Evolutionary conservation across 352 stramenopile species (phyloP).

Genomic region (Pythium scleroteichum): DNA sequence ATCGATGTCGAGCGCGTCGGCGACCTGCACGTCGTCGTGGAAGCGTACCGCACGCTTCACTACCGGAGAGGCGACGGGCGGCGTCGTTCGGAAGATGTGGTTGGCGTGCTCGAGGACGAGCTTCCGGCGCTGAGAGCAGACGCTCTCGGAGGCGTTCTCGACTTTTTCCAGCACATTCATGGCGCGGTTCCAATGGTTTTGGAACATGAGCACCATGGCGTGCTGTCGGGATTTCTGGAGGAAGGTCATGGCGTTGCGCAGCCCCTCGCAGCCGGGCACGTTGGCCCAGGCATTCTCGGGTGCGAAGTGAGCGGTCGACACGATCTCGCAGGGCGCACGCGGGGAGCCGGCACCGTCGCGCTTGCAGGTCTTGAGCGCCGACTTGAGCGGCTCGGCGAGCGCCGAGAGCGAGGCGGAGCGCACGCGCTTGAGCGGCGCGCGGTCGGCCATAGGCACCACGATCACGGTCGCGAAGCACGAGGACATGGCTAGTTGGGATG

Average conservation of each 20-base stretch:
- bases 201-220: slow-evolving; percentile 70
- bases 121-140: slow-evolving; percentile 59
- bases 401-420: slow-evolving; percentile 27
- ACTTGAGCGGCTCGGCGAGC: slow-evolving; percentile 39
- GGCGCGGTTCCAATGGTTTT: slow-evolving; percentile 79
- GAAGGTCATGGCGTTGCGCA: slow-evolving; percentile 67
- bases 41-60: slow-evolving; percentile 52
- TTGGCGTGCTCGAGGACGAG: slow-evolving; percentile 70
- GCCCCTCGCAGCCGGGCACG: slow-evolving; percentile 54
- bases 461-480: slow-evolving; percentile 52
- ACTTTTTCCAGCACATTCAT: slow-evolving; percentile 77
- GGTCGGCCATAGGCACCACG: slow-evolving; percentile 19
- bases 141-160: slow-evolving; percentile 69
- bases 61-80: slow-evolving; percentile 5
- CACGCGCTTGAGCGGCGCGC: slow-evolving; percentile 28
- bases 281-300: slow-evolving; percentile 2
- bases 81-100: slow-evolving; percentile 6
- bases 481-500: slow-evolving; percentile 30
- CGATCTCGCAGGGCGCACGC: slow-evolving; percentile 34
- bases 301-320: not conserved
- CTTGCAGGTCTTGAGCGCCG: slow-evolving; percentile 64
- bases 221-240: slow-evolving; percentile 70
- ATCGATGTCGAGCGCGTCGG: slow-evolving; percentile 63
- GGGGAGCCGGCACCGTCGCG: slow-evolving; percentile 49
- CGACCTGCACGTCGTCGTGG: slow-evolving; percentile 52